Conservation (phyloP, 2,329 filamentous ascomycete genomes). For the Curvularia spicifera region DNA sequence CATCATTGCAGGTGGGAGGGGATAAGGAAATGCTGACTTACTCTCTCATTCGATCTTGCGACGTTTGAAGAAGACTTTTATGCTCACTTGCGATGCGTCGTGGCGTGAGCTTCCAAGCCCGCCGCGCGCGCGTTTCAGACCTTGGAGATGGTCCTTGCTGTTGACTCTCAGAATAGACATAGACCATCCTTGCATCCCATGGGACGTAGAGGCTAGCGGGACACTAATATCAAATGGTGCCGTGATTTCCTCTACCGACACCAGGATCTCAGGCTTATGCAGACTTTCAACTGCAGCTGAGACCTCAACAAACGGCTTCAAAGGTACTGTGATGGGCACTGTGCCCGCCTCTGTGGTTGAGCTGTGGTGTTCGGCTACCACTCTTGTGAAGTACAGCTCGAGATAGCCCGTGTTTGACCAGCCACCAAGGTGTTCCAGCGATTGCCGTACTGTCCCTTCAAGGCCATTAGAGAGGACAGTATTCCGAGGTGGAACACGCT, state of each 20-base stretch:
- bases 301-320: constrained; percentile 6
- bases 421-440: constrained; percentile 61
- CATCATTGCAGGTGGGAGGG: constrained; percentile 55
- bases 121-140: constrained; percentile 78
- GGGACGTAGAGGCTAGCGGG: constrained; percentile 1
- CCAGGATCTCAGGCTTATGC: constrained; percentile 1
- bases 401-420: constrained; percentile 73
- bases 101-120: constrained; percentile 80
- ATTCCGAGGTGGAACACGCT: constrained; percentile 58
- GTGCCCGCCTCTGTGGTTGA: background rate
- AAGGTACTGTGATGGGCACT: background rate
- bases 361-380: background rate
- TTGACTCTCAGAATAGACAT: constrained; percentile 69
- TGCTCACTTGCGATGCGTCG: constrained; percentile 75
- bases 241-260: background rate
- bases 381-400: constrained; percentile 51
- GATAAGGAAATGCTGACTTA: constrained; percentile 30
- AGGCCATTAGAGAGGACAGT: constrained; percentile 55
- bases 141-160: constrained; percentile 71
- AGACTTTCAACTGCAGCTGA: constrained; percentile 3
- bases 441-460: constrained; percentile 46
- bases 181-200: constrained; percentile 49
- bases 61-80: constrained; percentile 79
- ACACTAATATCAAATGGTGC: background rate
- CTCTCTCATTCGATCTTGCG: constrained; percentile 51